Base-by-base conservation (phyloP, 257 asterid genomes). In the Primulina eburnea region DNA sequence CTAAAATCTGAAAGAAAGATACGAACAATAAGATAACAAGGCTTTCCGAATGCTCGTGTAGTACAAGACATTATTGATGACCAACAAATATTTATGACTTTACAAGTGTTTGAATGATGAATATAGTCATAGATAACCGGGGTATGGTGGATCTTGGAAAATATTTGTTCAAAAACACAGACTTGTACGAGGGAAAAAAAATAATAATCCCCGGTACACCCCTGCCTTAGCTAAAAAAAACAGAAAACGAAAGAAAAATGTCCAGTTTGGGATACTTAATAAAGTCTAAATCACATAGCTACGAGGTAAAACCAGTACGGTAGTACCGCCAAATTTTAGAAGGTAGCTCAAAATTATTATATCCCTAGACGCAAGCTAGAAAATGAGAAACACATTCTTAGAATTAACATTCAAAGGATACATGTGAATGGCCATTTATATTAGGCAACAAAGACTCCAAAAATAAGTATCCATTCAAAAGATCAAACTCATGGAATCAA, bases 1-100 rank as follows among this genome's bases (percentile, higher is more conserved):
- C 96, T 73, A 90, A 76, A 74, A 90, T 90, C 95, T 90, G 85
- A 29, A 69, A 69, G 38, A 67, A 5, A 58, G 5, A 32, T 4
- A 32, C 4, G 34, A 2, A 14, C 8, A 16, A 16, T 50, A 4
- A 0, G 0, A 50, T 17, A 1, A 50, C 56, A 50, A 16, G 21
- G 21, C 20, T 50, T 50, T 50, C 7, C 57, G 21, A 17, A 50
- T 50, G 57, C 8, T 17, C 21, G 21, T 50, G 57, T 40, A 9
- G 5, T 38, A 11, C 17, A n/a, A 4, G n/a, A 12, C 55, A 43
- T 14, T 3, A 43, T 43, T 43, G 16, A 10, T 40, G 50, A 10
- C 50, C 50, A 40, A 40, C 50, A 40, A 32, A 32, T 32, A 32
- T 32, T 32, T 32, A 4, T 5, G 34, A 32, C 34, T 32, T 30